These are phyloP conservation scores for Spergularia azorica DNA, from an alignment of 179 eudicot species.

Conservation along the genomic window DNA sequence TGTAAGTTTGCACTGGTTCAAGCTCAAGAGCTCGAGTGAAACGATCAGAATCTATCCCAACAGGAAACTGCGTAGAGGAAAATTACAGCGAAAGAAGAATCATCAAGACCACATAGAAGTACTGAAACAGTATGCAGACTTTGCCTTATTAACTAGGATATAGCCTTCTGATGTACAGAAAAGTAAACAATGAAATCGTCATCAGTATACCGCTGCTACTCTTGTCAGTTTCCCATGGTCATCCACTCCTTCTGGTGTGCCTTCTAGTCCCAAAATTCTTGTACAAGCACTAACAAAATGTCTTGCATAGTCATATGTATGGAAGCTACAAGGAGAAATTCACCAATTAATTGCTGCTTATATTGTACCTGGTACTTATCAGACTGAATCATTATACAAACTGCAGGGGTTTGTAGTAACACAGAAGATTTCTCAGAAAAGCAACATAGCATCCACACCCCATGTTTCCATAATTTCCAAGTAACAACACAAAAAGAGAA, in stretches of 20 bases:
- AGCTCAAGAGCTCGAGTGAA: slow-evolving; percentile 73
- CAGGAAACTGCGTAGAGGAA: slow-evolving; percentile 60
- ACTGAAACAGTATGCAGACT: not conserved
- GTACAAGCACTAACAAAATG: slow-evolving; percentile 85
- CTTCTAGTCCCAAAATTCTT: slow-evolving; percentile 79
- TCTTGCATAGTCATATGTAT: slow-evolving; percentile 81
- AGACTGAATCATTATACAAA: no score
- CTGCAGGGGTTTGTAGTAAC: no score
- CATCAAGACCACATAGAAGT: not conserved
- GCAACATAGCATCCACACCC: no score
- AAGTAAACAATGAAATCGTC: not conserved
- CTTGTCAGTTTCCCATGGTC: slow-evolving; percentile 73
- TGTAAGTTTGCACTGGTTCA: slow-evolving; percentile 56
- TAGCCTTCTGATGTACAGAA: not conserved
- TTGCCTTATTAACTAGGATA: not conserved
- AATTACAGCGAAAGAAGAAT: not conserved
- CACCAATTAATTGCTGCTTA: slow-evolving; percentile 9
- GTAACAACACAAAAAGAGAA: no score
- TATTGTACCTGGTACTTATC: not conserved
- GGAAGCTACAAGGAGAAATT: slow-evolving; percentile 50
- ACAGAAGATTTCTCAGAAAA: no score
- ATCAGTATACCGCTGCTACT: slow-evolving; percentile 63
- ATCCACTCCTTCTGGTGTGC: slow-evolving; percentile 85
- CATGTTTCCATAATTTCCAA: no score
- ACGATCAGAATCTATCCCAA: slow-evolving; percentile 77